Base-by-base conservation (phyloP, 2,329 filamentous ascomycete species). In the Colletotrichum destructivum region DNA sequence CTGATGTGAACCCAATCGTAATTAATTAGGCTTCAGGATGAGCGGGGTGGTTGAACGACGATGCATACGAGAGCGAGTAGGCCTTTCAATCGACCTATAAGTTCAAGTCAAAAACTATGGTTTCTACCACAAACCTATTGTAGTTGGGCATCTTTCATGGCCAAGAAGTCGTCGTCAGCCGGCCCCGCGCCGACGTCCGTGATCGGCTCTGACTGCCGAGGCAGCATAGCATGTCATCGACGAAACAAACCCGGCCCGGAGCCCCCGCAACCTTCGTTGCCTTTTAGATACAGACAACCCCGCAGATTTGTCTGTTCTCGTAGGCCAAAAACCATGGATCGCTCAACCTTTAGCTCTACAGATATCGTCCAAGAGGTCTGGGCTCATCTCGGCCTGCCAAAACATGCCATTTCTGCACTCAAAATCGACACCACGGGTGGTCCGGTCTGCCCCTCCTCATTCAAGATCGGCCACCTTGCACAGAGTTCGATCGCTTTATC, bases 391-490 rank as follows among this genome's bases (percentile, higher is more conserved):
- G 62, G 38, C 38, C 38, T 64, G 11, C 62, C 40, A 2, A n/a
- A 44, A 46, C 16, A 38, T 26, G 38, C 62, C 16, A 52, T 23
- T 15, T 26, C 26, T 11, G 35, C 49, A 18, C 15, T 54, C 38
- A 38, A n/a, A 16, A 38, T 64, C 31, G 62, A 56, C 23, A 13
- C 42, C 7, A 31, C 7, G 46, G 5, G 13, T 8, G 49, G 49
- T 4, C 49, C 61, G 4, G 49, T 7, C 7, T 5, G 42, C 0
- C 83, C 84, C 0, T 89, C 87, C 1, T 90, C 88, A 0, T 90
- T 86, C 81, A 88, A 88, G 68, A 83, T 90, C 16, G 85, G 82
- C 0, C 79, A 85, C 47, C 79, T 90, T 0, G 88, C 88, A 0
- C 88, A 90, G 74, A 80, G 83, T 13, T 82, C 84, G 1, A 88